Conservation (phyloP, 139 green algal species). For the Chlorella sp. region DNA sequence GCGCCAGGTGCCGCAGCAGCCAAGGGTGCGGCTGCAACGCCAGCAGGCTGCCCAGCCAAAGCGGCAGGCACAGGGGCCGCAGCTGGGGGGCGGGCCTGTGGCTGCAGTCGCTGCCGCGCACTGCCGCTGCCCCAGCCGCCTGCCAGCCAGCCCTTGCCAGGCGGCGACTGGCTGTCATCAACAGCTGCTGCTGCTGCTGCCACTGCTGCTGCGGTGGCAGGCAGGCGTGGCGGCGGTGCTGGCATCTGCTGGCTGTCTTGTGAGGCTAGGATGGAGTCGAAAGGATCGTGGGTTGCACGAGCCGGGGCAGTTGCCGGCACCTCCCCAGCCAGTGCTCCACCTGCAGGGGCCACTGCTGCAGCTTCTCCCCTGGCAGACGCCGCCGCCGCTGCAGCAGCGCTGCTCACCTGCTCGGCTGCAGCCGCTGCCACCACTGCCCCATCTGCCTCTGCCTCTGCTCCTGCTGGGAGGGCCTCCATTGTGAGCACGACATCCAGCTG, state of each 20-base stretch:
- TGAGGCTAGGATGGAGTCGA: not conserved
- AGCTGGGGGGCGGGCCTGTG: not conserved
- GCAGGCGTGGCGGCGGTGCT: not conserved
- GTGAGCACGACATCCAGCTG: slow-evolving; percentile 21
- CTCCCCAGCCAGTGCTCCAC: not conserved
- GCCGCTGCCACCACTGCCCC: not conserved
- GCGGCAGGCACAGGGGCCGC: not conserved
- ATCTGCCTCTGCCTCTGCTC: not conserved
- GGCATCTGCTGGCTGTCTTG: not conserved
- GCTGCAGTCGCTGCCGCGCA: not conserved
- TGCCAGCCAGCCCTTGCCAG: slow-evolving; percentile 3
- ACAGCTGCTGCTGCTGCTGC: not conserved
- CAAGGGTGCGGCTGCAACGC: no score
- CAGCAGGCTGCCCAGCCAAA: not conserved
- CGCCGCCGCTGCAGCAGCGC: not conserved
- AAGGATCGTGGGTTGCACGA: not conserved
- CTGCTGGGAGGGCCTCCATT: not conserved
- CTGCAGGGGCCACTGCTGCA: not conserved
- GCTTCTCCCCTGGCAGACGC: not conserved
- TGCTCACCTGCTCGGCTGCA: not conserved
- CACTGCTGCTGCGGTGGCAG: not conserved
- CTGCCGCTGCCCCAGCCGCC: not conserved
- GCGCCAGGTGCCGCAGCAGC: not conserved
- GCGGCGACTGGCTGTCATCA: not conserved
- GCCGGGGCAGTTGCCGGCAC: no score